These are phyloP conservation scores for Evernia prunastri DNA, from an alignment of 495 filamentous ascomycete species.

Conservation along the genomic window DNA sequence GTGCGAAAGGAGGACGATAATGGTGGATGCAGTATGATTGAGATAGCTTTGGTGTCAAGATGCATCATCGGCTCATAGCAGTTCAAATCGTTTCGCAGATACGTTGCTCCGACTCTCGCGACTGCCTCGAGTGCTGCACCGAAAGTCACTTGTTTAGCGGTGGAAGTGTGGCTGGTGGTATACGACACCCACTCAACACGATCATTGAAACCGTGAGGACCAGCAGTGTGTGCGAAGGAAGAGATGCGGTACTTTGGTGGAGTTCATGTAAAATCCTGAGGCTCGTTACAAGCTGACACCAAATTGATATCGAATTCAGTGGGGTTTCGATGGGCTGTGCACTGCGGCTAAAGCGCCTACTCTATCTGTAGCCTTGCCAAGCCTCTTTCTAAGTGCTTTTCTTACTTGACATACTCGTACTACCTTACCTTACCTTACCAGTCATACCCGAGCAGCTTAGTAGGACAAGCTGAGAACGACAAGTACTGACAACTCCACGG, in stretches of 20 bases:
- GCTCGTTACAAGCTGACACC: background rate
- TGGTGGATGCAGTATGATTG: slow-evolving; percentile 9
- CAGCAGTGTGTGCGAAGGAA: background rate
- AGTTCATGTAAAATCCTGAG: background rate
- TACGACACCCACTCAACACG: background rate
- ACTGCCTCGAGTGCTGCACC: slow-evolving; percentile 8
- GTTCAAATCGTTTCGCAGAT: background rate
- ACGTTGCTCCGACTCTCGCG: slow-evolving; percentile 1
- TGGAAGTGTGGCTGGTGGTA: background rate
- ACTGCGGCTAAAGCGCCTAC: background rate
- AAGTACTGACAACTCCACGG: background rate
- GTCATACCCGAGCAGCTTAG: background rate
- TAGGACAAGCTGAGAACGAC: background rate
- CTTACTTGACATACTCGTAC: too few species aligned
- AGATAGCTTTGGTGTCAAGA: slow-evolving; percentile 15
- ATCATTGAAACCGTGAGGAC: background rate
- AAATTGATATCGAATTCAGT: background rate
- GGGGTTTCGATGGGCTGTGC: slow-evolving; percentile 5
- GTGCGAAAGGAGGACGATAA: slow-evolving; percentile 1
- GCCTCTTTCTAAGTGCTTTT: background rate
- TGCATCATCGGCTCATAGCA: slow-evolving; percentile 21
- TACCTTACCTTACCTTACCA: background rate
- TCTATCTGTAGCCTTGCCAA: background rate
- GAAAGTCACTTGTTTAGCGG: background rate
- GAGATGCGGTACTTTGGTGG: background rate